Percentiles rank a stretch among this genome's conserved stretches.
phyloP scores from a whole-genome alignment of 208 protist species.

The Leishmania guyanensis region DNA sequence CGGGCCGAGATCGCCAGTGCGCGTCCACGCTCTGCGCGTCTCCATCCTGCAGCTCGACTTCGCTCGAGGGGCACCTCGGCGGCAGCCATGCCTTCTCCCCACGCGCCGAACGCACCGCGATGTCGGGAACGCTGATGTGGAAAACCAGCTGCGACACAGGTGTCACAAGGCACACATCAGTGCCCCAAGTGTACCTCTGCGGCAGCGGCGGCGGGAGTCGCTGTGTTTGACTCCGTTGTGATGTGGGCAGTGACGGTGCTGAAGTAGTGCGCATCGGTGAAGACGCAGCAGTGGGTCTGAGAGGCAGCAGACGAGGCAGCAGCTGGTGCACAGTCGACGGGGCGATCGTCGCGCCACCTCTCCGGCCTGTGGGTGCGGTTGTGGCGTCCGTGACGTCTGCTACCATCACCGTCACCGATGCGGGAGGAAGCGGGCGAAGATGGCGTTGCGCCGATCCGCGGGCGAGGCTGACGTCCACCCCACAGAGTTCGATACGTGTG shows the following conservation, averaged over 20 bases:
- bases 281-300: background rate
- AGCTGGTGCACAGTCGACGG: background rate
- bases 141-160: conserved; percentile 14
- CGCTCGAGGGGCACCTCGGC: background rate
- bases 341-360: background rate
- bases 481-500: conserved; percentile 19
- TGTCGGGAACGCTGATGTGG: conserved; percentile 7
- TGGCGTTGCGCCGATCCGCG: conserved; percentile 19
- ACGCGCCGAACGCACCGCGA: conserved; percentile 5
- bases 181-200: conserved; percentile 26
- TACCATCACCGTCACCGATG: conserved; percentile 14
- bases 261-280: background rate
- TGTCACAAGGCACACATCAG: conserved; percentile 10
- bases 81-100: conserved; percentile 16
- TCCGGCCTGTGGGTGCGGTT: background rate
- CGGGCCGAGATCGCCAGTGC: background rate
- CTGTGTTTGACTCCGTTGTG: background rate
- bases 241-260: background rate
- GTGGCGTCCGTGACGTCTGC: background rate
- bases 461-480: conserved; percentile 26
- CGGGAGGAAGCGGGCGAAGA: conserved; percentile 12
- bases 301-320: background rate
- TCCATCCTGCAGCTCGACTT: background rate
- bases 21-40: background rate
- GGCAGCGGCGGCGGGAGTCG: background rate